Percentiles rank a stretch among this genome's conserved stretches.
phyloP scores from a whole-genome alignment of 2,329 filamentous ascomycete species.

The Diaporthe batatas region DNA sequence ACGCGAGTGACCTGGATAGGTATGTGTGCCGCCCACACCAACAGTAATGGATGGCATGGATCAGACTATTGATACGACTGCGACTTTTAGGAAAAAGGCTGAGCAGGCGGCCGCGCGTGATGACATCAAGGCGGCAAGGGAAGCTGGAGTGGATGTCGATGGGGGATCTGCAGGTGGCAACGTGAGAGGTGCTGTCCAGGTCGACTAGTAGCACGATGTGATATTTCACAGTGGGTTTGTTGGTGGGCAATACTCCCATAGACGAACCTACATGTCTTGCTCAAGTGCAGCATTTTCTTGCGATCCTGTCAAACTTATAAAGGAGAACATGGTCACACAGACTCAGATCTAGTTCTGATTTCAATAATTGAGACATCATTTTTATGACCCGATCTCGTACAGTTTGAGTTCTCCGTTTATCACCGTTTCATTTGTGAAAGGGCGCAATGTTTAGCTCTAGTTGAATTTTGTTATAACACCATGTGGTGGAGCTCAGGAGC shows the following conservation, averaged over 20 bases:
- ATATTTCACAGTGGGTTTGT: no score
- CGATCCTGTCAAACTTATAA: background rate
- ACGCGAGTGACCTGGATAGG: constrained; percentile 44
- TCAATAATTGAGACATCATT: no score
- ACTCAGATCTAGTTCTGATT: background rate
- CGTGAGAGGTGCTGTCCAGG: constrained; percentile 23
- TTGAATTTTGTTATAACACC: background rate
- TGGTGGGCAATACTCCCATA: background rate
- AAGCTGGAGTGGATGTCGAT: constrained; percentile 44
- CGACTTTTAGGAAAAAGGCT: constrained; percentile 43
- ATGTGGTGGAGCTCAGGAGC: background rate
- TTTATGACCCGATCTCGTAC: no score
- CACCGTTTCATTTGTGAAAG: background rate
- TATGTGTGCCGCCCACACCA: constrained; percentile 18
- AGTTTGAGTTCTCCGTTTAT: background rate
- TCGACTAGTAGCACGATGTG: background rate
- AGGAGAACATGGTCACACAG: background rate
- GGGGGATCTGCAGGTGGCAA: constrained; percentile 36
- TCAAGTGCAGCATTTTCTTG: no score
- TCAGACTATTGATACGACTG: constrained; percentile 11
- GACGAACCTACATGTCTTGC: background rate
- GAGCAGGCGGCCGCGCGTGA: constrained; percentile 45
- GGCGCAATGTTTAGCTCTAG: background rate
- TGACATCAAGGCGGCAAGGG: constrained; percentile 42
- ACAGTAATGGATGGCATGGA: background rate